Percentiles rank a stretch among this genome's conserved stretches.
These are phyloP conservation scores for Magnusiomyces sp. DNA, from an alignment of 1,139 yeast species.

Conservation along the genomic window DNA sequence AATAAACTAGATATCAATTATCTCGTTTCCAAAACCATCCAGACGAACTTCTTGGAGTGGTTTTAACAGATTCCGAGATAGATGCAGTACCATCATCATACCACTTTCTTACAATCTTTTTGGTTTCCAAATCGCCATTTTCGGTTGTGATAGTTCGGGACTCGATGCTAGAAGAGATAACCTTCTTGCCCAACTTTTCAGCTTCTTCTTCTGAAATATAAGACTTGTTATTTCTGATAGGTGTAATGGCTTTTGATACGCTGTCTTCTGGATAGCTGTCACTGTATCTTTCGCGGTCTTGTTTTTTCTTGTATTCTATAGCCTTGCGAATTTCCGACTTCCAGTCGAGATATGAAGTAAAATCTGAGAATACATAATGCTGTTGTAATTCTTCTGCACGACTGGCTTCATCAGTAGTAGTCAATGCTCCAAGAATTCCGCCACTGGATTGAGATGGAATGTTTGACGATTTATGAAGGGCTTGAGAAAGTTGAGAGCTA, in stretches of 20 bases:
- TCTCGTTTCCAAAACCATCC: too few relatives aligned
- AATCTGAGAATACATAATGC: slow-evolving; percentile 10
- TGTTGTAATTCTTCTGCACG: neutral
- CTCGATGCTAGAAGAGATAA: slow-evolving; percentile 45
- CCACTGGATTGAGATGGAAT: too few relatives aligned
- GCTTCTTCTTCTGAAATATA: slow-evolving; percentile 1
- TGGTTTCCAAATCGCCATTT: slow-evolving; percentile 49
- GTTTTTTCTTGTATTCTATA: neutral
- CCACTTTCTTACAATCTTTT: slow-evolving; percentile 44
- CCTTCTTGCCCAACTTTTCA: slow-evolving; percentile 14
- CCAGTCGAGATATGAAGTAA: slow-evolving; percentile 13
- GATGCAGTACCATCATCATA: slow-evolving; percentile 58
- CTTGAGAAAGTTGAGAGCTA: slow-evolving; percentile 1
- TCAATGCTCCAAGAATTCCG: too few relatives aligned
- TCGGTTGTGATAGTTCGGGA: slow-evolving; percentile 37
- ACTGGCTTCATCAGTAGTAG: too few relatives aligned
- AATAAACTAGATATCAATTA: too few relatives aligned
- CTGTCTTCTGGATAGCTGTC: neutral
- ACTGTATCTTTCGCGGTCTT: neutral
- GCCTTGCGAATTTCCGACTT: slow-evolving; percentile 10
- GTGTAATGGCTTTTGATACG: neutral
- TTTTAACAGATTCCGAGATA: slow-evolving; percentile 27
- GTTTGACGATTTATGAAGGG: neutral
- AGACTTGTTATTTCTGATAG: neutral
- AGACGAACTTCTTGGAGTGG: neutral